Evolutionary conservation across 2,329 filamentous ascomycete genomes (phyloP).

Genomic region (Cercospora sojina): DNA sequence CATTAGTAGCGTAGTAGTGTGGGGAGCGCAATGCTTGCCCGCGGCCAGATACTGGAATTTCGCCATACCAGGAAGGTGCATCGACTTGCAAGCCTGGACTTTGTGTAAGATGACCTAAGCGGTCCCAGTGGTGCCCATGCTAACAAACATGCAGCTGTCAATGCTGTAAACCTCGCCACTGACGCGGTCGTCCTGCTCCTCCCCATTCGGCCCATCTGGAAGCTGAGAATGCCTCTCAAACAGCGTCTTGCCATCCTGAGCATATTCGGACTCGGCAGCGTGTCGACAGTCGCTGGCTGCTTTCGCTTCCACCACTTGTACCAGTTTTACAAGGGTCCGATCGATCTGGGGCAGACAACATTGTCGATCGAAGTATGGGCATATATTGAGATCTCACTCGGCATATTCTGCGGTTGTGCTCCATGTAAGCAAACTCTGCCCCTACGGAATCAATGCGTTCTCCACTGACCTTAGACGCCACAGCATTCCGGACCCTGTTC

Average conservation of each 20-base stretch:
- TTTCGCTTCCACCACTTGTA: constrained; percentile 6
- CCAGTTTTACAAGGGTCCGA: neutral
- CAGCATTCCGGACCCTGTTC: constrained; percentile 2
- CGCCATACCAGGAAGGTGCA: neutral
- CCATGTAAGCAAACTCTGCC: constrained; percentile 1
- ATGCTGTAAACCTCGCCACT: neutral
- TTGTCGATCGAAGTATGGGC: constrained; percentile 1
- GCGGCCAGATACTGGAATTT: neutral
- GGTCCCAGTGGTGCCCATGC: neutral
- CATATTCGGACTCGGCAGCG: constrained; percentile 4
- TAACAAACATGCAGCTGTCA: neutral
- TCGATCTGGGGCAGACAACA: neutral
- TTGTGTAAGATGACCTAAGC: neutral
- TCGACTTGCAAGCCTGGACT: neutral
- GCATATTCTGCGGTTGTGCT: constrained; percentile 7
- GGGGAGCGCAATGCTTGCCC: neutral
- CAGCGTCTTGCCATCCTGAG: constrained; percentile 8
- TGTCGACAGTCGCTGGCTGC: constrained; percentile 4
- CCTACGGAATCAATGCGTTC: neutral
- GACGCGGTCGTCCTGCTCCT: constrained; percentile 1
- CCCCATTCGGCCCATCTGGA: constrained; percentile 2
- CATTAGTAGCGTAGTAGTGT: neutral
- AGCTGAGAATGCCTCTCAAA: constrained; percentile 3
- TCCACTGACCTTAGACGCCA: neutral
- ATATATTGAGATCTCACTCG: constrained; percentile 2